Base-by-base conservation (phyloP, 2,329 filamentous ascomycete species). In the Aspergillus fructus region DNA sequence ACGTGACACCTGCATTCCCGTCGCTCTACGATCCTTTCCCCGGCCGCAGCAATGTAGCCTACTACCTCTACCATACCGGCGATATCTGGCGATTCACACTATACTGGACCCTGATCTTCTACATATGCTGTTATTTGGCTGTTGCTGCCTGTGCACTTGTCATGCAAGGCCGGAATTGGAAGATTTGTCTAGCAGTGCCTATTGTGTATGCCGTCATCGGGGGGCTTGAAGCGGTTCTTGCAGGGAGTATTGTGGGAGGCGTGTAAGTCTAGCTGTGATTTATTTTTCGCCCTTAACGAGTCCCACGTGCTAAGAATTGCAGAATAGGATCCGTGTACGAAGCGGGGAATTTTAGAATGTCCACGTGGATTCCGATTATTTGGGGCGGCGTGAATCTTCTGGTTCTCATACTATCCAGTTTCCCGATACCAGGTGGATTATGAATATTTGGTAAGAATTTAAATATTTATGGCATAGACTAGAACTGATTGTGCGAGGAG, bases 41-140 rank as follows among this genome's bases (percentile, higher is more conserved):
- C 23, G 79, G 87, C 12, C 72, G 73, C 58, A 77, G 82, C 45
- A 82, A 83, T 59, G 83, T 85, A 39, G 76, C 81, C 34, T 76
- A 78, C 61, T 88, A 87, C 66, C 86, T 96, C 64, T 93, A 90
- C 78, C 82, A 89, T 68, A 81, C 90, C 3, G 72, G 76, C 59
- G 91, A 96, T 69, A 90, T 96, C 55, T 93, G 91, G 88, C 88
- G 89, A 62, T 96, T 94, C 74, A 96, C 91, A 1, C 76, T 94
- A 15, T 83, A 88, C 70, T 97, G 92, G 92, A 96, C 91, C 0
- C 76, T 96, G 39, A 85, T 96, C 30, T 84, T 91, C 64, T 93
- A 90, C 66, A 86, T 84, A 34, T 80, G 85, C 19, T 89, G 93
- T 61, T 91, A 96, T 71, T 68, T 93, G 17, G 81, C 86, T 34